Conservation (phyloP, 305 asterid species). For the Fraxinus sp. region DNA sequence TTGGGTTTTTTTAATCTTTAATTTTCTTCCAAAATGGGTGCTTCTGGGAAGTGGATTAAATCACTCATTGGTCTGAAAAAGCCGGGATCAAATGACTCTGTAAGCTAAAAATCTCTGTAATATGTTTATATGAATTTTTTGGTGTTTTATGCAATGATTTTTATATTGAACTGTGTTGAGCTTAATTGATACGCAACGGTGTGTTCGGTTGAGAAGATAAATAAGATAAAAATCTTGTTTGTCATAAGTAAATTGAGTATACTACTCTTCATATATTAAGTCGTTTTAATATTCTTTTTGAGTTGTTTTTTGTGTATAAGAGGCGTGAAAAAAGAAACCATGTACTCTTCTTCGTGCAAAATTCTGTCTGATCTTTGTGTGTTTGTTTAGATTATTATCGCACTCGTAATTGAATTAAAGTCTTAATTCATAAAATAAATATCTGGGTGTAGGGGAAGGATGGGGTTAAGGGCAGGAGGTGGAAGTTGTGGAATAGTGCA, state of each 20-base stretch:
- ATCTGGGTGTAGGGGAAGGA: constrained; percentile 49
- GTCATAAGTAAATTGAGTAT: not conserved
- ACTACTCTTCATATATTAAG: not conserved
- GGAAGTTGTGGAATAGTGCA: constrained; percentile 86
- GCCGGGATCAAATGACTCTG: constrained; percentile 45
- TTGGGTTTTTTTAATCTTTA: not conserved
- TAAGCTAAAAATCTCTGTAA: constrained; percentile 24
- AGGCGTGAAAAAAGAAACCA: not conserved
- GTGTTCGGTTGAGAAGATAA: not conserved
- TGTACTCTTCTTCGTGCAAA: not conserved
- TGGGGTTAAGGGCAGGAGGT: constrained; percentile 53
- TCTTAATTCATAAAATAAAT: not conserved
- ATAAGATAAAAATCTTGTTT: not conserved
- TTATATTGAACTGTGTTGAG: not conserved
- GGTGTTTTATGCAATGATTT: not conserved
- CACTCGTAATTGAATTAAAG: not conserved
- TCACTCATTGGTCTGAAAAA: constrained; percentile 63
- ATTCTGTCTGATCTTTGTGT: not conserved
- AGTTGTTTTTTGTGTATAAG: not conserved
- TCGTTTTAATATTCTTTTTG: no score
- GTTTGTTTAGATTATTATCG: not conserved
- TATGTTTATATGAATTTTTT: not conserved
- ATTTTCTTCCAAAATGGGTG: constrained; percentile 52
- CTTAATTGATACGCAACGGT: not conserved
- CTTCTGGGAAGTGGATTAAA: constrained; percentile 86